Evolutionary conservation across 768 basidiomycete genomes (phyloP).

Genomic region (Mrakia hoshinonis): DNA sequence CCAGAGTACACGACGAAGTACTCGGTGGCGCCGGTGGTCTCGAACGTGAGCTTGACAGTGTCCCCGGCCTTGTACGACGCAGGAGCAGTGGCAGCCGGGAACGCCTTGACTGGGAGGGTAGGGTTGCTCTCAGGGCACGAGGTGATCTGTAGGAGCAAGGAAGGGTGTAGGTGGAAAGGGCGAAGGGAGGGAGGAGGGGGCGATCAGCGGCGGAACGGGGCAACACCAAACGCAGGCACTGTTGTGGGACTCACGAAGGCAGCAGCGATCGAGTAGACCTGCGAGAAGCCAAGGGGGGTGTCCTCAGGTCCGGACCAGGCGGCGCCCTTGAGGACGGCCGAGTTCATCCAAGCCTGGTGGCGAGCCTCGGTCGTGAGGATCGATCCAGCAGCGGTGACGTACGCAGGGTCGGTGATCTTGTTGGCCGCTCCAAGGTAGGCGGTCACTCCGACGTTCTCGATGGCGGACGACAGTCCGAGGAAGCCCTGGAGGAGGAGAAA

Average conservation of each 20-base stretch:
- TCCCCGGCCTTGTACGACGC: conserved; percentile 37
- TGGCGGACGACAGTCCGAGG: conserved; percentile 46
- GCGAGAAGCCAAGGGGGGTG: conserved; percentile 44
- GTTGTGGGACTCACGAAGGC: background rate
- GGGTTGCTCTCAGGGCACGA: conserved; percentile 46
- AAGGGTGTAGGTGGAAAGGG: conserved; percentile 47
- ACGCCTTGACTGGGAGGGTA: conserved; percentile 22
- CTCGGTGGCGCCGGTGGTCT: background rate
- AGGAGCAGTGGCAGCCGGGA: conserved; percentile 27
- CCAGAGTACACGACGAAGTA: conserved; percentile 26
- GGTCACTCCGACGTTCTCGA: conserved; percentile 52
- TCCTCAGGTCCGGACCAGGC: conserved; percentile 58
- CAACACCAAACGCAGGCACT: background rate
- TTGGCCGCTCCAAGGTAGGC: conserved; percentile 52
- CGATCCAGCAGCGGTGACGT: conserved; percentile 47
- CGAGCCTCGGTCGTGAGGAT: conserved; percentile 59
- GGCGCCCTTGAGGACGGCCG: conserved; percentile 46
- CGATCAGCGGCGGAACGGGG: background rate
- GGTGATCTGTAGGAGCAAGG: conserved; percentile 47
- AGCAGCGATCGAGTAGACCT: conserved; percentile 48
- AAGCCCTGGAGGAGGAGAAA: too few species aligned
- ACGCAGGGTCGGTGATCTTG: conserved; percentile 25
- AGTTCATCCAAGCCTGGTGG: conserved; percentile 57
- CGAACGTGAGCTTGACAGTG: conserved; percentile 36
- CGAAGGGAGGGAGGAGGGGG: conserved; percentile 40